phyloP scores from a whole-genome alignment of 1,284 basidiomycete species.

The Ganoderma meredithae region DNA sequence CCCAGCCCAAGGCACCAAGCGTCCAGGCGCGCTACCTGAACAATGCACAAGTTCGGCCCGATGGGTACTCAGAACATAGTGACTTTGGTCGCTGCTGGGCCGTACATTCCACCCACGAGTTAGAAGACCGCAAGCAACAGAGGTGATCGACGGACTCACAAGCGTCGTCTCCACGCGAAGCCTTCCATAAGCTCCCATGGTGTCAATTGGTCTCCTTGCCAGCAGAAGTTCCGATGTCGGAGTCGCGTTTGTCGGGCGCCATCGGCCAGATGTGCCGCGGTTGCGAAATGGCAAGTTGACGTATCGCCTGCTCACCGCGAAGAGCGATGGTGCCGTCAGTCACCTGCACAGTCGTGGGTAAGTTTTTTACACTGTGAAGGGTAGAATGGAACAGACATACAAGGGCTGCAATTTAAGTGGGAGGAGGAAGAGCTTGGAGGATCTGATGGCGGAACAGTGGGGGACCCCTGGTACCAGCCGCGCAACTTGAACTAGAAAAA shows the following conservation, averaged over 20 bases:
- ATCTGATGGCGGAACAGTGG: not conserved
- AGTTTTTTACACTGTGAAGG: not conserved
- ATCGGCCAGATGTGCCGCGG: not conserved
- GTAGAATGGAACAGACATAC: not conserved
- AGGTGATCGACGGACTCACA: not conserved
- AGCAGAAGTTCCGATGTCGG: not conserved
- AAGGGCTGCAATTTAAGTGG: not conserved
- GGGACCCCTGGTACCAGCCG: not conserved
- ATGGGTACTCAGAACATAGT: not conserved
- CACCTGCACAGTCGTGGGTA: not conserved
- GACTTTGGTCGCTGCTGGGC: not conserved
- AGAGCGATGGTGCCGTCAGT: not conserved
- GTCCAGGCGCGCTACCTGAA: no score
- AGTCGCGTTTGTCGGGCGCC: conserved; percentile 13
- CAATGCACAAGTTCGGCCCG: not conserved
- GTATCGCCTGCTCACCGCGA: not conserved
- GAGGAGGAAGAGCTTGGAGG: not conserved
- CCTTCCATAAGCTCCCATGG: not conserved
- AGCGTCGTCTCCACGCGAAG: not conserved
- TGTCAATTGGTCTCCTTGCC: conserved; percentile 1
- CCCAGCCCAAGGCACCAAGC: not conserved
- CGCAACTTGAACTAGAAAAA: not conserved
- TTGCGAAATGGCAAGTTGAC: not conserved
- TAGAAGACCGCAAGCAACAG: not conserved
- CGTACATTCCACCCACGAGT: not conserved